Evolutionary conservation across 2,329 filamentous ascomycete genomes (phyloP).

Genomic region (Hymenoscyphus salicellus): DNA sequence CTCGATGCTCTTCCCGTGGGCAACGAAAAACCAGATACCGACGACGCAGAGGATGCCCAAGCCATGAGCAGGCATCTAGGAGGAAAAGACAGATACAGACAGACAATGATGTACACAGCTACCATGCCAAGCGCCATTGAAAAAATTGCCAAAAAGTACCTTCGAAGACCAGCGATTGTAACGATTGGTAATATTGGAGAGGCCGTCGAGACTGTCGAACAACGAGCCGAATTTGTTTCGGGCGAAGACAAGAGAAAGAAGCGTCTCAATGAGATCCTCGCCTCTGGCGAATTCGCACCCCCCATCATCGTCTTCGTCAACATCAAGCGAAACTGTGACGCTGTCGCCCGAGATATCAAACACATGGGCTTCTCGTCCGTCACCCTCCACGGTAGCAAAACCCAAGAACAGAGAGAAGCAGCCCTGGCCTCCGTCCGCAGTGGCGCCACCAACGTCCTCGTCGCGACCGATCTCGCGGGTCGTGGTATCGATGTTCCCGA

Average conservation of each 20-base stretch:
- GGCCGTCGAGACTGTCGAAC: constrained; percentile 95
- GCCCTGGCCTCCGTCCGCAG: constrained; percentile 81
- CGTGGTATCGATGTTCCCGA: constrained; percentile 97
- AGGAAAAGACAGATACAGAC: constrained; percentile 76
- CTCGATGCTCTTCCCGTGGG: constrained; percentile 86
- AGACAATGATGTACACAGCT: constrained; percentile 99
- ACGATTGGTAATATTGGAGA: constrained; percentile 93
- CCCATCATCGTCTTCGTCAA: constrained; percentile 99
- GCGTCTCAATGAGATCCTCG: constrained; percentile 85
- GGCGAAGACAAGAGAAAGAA: constrained; percentile 97
- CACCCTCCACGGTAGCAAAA: constrained; percentile 92
- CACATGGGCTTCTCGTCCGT: constrained; percentile 87
- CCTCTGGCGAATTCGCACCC: constrained; percentile 73
- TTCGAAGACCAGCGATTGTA: constrained; percentile 87
- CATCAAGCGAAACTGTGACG: constrained; percentile 98
- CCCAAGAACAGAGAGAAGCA: constrained; percentile 94
- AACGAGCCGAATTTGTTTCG: constrained; percentile 85
- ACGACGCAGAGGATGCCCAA: constrained; percentile 80
- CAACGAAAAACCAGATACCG: constrained; percentile 93
- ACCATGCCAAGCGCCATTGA: constrained; percentile 94
- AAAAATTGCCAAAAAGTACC: constrained; percentile 94
- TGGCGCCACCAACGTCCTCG: constrained; percentile 79
- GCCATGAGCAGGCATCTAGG: constrained; percentile 81
- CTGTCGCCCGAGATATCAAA: constrained; percentile 90
- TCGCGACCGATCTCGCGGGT: constrained; percentile 92